Base-by-base conservation (phyloP, 2,329 filamentous ascomycete species). In the Aspergillus jensenii region DNA sequence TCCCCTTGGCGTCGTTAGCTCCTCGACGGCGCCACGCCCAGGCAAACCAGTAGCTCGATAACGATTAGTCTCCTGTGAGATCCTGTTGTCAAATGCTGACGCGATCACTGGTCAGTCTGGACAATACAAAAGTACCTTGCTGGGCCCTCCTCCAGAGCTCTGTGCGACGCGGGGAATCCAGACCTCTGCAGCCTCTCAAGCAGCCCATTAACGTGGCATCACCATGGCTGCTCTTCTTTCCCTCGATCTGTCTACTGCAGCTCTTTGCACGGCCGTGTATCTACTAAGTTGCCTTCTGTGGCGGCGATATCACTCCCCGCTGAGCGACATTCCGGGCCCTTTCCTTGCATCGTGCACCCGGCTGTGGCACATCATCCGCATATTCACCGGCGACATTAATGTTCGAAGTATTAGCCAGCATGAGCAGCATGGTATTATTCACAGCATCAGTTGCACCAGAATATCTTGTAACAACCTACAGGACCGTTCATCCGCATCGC, bases 401-500 rank as follows among this genome's bases (percentile, higher is more conserved):
- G 37, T 31, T 27, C 45, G 23, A 7, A 50, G 17, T 14, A 43
- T 43, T 9, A 5, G n/a, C 4, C 39, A 52, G 17, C 53, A 56
- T 25, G 17, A 56, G 27, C 44, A 45, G 6, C 53, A 56, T 25
- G 53, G 53, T 56, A 56, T 23, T 21, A 17, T 14, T 12, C 1
- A 3, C 14, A 37, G 5, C 14, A 3, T 37, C 12, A 37, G 15
- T 37, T n/a, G 12, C 15, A 37, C 1, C 15, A 48, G 12, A 19
- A 7, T 0, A 3, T 6, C n/a, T 33, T 35, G 9, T 45, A 35
- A 43, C 8, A 12, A 49, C 25, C 12, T 11, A 0, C 23, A 56
- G 55, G 55, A 3, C 40, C 21, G 5, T 56, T 56, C 35, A 33
- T 56, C n/a, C 47, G 55, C 6, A 52, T 56, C 17, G 23, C 55